Conservation (phyloP, 306 rosid species). For the Prunus padus region DNA sequence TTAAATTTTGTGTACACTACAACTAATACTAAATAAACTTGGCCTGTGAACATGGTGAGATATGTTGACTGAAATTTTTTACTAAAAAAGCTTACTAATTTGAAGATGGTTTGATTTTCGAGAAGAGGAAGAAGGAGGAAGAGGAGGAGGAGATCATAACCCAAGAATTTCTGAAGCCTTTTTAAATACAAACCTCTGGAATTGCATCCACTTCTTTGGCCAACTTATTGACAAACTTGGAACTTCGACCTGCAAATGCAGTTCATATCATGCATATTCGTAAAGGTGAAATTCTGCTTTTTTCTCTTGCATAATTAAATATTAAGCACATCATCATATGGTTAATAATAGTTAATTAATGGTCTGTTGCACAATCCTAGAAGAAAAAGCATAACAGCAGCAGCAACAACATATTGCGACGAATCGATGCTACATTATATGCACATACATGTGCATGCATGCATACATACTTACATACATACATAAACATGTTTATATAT, state of each 20-base stretch:
- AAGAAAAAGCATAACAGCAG: background rate
- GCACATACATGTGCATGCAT: background rate
- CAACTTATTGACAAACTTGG: conserved; percentile 36
- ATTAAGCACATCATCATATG: too few species aligned
- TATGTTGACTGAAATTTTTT: too few species aligned
- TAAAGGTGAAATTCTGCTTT: background rate
- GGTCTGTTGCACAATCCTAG: background rate
- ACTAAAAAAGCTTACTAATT: too few species aligned
- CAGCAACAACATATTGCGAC: background rate
- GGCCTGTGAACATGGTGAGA: background rate
- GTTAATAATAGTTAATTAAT: background rate
- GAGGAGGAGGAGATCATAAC: background rate
- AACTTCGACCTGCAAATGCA: conserved; percentile 47
- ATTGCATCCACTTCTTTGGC: conserved; percentile 30
- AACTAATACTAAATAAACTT: background rate
- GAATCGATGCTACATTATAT: background rate
- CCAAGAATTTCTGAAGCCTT: background rate
- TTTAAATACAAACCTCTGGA: conserved; percentile 10
- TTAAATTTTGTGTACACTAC: background rate
- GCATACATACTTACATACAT: background rate
- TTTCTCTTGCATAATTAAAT: background rate
- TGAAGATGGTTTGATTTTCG: too few species aligned
- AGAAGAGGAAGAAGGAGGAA: background rate
- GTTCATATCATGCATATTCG: conserved; percentile 3
- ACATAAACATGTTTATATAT: conserved; percentile 2